Evolutionary conservation across 805 yeast species (phyloP).

Genomic region (Kockiozyma suomiensis): DNA sequence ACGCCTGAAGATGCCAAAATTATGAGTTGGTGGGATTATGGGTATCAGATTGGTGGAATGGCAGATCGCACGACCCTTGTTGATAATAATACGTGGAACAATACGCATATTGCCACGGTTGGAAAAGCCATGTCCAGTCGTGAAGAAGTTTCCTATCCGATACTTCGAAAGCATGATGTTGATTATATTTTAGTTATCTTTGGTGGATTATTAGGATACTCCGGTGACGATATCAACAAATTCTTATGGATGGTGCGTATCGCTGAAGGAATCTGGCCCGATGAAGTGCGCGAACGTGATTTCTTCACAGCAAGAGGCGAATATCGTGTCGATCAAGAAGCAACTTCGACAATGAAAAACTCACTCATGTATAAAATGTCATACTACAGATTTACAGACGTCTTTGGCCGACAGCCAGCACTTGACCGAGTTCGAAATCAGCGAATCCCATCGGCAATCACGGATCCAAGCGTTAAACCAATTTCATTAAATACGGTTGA

Average conservation of each 20-base stretch:
- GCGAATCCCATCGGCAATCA: slow-evolving; percentile 50
- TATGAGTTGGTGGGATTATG: slow-evolving; percentile 99
- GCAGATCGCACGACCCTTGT: slow-evolving; percentile 98
- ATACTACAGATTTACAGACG: slow-evolving; percentile 79
- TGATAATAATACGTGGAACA: slow-evolving; percentile 99
- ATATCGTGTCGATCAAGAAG: slow-evolving; percentile 79
- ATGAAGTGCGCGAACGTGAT: slow-evolving; percentile 84
- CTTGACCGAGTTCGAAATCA: slow-evolving; percentile 89
- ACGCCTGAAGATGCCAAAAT: slow-evolving; percentile 94
- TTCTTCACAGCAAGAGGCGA: slow-evolving; percentile 86
- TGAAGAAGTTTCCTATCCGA: slow-evolving; percentile 86
- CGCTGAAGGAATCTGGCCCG: slow-evolving; percentile 99
- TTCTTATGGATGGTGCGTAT: slow-evolving; percentile 99
- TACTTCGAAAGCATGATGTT: slow-evolving; percentile 87
- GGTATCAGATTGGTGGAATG: slow-evolving; percentile 99
- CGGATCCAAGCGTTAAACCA: slow-evolving; percentile 42
- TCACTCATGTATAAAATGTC: slow-evolving; percentile 94
- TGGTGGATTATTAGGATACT: slow-evolving; percentile 90
- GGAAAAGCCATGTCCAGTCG: slow-evolving; percentile 95
- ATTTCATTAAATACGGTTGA: slow-evolving; percentile 74
- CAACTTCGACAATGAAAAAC: slow-evolving; percentile 82
- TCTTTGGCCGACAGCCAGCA: slow-evolving; percentile 63
- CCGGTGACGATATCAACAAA: slow-evolving; percentile 96
- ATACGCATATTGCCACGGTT: slow-evolving; percentile 98
- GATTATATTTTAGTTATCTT: slow-evolving; percentile 91